phyloP scores from a whole-genome alignment of 2,329 filamentous ascomycete species.

The Colletotrichum sidae region DNA sequence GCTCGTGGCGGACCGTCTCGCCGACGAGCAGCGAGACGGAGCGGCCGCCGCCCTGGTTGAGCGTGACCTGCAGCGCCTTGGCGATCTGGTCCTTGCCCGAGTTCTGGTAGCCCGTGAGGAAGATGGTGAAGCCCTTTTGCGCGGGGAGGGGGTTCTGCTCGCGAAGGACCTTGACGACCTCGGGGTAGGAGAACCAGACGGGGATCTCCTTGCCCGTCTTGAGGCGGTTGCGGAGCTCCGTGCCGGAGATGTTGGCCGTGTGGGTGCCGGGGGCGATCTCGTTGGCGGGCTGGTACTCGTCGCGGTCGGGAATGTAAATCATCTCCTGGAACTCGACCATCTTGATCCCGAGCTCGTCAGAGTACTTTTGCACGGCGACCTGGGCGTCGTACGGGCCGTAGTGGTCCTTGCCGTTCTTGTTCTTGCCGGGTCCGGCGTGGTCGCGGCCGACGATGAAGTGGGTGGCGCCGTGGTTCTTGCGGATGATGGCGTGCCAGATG shows the following conservation, averaged over 20 bases:
- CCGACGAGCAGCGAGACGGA: constrained; percentile 94
- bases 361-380: constrained; percentile 95
- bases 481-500: constrained; percentile 99
- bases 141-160: constrained; percentile 94
- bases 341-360: constrained; percentile 95
- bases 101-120: constrained; percentile 97
- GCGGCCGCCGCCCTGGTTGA: constrained; percentile 97
- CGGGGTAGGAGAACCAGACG: constrained; percentile 99
- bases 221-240: constrained; percentile 91
- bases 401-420: constrained; percentile 96
- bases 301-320: constrained; percentile 96
- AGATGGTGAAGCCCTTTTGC: constrained; percentile 96
- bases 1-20: constrained; percentile 92
- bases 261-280: constrained; percentile 86
- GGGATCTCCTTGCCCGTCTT: constrained; percentile 94
- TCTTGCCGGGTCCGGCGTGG: constrained; percentile 97
- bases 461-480: constrained; percentile 98
- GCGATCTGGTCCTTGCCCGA: constrained; percentile 97
- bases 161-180: constrained; percentile 95
- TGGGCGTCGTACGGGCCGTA: constrained; percentile 99
- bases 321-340: constrained; percentile 99
- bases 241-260: constrained; percentile 88
- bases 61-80: constrained; percentile 92
- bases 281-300: constrained; percentile 95
- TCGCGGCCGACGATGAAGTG: constrained; percentile 99